Evolutionary conservation across 345 rosid genomes (phyloP).

Genomic region (Populus tremula): DNA sequence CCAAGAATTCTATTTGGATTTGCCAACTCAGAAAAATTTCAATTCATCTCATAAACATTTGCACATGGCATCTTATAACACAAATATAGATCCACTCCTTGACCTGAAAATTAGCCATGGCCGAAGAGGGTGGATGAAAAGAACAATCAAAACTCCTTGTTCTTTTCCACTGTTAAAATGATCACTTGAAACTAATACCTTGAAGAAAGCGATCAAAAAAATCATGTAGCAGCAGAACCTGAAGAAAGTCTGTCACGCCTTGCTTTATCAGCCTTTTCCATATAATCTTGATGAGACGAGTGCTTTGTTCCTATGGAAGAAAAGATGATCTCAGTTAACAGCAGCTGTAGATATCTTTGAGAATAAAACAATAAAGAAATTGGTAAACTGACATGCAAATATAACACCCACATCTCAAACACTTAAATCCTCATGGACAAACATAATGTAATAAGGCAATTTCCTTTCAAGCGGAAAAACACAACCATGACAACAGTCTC

Average conservation of each 20-base stretch:
- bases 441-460: background rate
- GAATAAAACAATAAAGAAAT: background rate
- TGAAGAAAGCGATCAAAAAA: background rate
- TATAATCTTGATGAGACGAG: constrained; percentile 88
- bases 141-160: background rate
- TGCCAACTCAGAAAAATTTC: background rate
- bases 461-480: background rate
- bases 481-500: background rate
- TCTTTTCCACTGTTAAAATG: constrained; percentile 4
- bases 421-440: background rate
- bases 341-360: background rate
- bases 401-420: background rate
- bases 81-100: background rate
- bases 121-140: background rate
- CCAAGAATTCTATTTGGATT: background rate
- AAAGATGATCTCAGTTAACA: background rate
- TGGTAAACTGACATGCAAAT: background rate
- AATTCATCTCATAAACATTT: background rate
- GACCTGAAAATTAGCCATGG: background rate
- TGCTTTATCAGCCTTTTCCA: constrained; percentile 94
- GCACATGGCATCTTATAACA: background rate
- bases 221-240: constrained; percentile 17
- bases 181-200: background rate
- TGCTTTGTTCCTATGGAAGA: constrained; percentile 68
- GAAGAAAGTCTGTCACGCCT: constrained; percentile 74